Evolutionary conservation across 2,329 filamentous ascomycete genomes (phyloP), one percentile per base, ranked within the genome.

Genomic region (Colletotrichum acutatum): DNA sequence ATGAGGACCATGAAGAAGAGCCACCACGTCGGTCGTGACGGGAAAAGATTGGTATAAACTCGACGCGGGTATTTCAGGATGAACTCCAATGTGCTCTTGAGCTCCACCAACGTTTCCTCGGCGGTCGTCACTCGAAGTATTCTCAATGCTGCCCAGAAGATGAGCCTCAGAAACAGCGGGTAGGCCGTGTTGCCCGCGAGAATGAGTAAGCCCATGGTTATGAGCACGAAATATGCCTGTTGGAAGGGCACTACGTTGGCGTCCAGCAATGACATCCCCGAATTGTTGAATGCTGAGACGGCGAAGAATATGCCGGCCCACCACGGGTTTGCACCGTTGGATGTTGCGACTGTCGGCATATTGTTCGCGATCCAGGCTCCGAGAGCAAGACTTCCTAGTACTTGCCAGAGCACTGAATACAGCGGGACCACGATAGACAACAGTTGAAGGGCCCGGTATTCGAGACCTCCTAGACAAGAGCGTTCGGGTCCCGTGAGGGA

Each of bases 301-400:
- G 89, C 90, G 74, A 92, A 91, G 82, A 93, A 94, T 57, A 90
- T 87, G 53, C 91, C 91, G 2, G 90, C 84, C 91, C 91, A 93
- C 89, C 90, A 93, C 42, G 91, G 89, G 71, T 90, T 89, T 66
- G 91, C 85, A 14, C 87, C 89, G 78, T 93, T 92, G 5, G 79
- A 80, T 2, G 81, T 78, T 0, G 90, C 85, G 4, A 85, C 82
- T 9, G 82, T 81, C 0, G 89, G 82, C 56, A 85, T 84, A 74
- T 91, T 85, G 71, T 83, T 79, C 19, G 84, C 85, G 66, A 92
- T 88, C 85, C 89, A 93, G 19, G 89, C 90, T 11, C 89, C 91
- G 11, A 93, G 82, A 1, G 87, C 87, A n/a, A 93, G 76, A 74
- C 84, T 86, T 2, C 89, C 88, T 4, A 92, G 78, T 2, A 91